These are phyloP conservation scores for Paecilomyces sp. DNA, from an alignment of 2,329 filamentous ascomycete genomes.

Conservation along the genomic window DNA sequence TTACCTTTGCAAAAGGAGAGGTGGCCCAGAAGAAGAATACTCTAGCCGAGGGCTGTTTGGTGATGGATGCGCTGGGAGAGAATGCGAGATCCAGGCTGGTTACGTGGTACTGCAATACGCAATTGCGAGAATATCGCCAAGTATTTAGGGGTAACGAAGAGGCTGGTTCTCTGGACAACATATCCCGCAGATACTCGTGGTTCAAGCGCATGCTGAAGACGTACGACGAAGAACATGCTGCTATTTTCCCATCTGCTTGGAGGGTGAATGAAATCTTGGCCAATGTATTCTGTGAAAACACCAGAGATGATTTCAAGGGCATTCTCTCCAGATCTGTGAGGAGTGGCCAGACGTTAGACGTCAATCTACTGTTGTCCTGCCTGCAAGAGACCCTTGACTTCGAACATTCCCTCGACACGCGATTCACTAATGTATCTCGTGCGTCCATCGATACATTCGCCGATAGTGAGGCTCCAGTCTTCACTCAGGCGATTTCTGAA, in stretches of 20 bases:
- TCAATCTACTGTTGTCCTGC: slow-evolving; percentile 80
- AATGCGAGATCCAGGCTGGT: slow-evolving; percentile 73
- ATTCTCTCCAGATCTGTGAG: slow-evolving; percentile 86
- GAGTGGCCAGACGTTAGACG: slow-evolving; percentile 72
- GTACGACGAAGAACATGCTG: slow-evolving; percentile 86
- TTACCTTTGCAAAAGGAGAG: slow-evolving; percentile 86
- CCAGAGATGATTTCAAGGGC: slow-evolving; percentile 87
- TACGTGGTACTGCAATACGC: slow-evolving; percentile 97
- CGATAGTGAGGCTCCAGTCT: slow-evolving; percentile 69
- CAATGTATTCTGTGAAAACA: slow-evolving; percentile 91
- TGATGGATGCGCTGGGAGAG: slow-evolving; percentile 92
- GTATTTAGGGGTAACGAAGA: slow-evolving; percentile 96
- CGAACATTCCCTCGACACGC: slow-evolving; percentile 80
- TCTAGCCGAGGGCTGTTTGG: slow-evolving; percentile 79
- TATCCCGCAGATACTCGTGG: slow-evolving; percentile 90
- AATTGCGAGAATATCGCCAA: slow-evolving; percentile 88
- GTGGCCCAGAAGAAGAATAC: slow-evolving; percentile 61
- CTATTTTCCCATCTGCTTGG: slow-evolving; percentile 83
- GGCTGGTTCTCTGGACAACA: slow-evolving; percentile 92
- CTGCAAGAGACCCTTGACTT: slow-evolving; percentile 95
- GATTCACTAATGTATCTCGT: slow-evolving; percentile 63
- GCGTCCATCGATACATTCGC: slow-evolving; percentile 85
- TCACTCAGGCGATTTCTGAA: slow-evolving; percentile 86
- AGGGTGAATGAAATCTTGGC: slow-evolving; percentile 83
- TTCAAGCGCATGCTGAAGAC: slow-evolving; percentile 93